Base-by-base conservation (phyloP, 139 green algal species). In the Nannochloris sp. region DNA sequence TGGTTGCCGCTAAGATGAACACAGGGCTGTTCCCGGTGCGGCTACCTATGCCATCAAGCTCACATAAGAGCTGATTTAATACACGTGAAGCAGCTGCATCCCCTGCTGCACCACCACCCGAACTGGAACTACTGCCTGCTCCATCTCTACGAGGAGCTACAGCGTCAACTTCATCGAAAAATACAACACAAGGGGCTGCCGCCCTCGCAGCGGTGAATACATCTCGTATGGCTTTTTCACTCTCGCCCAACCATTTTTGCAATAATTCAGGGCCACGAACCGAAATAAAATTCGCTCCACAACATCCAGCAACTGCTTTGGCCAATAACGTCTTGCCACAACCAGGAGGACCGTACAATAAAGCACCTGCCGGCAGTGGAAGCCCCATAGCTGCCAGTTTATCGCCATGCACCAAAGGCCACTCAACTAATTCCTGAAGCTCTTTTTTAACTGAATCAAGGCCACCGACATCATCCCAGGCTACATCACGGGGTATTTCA, bases 121-220 rank as follows among this genome's bases (percentile, higher is more conserved):
- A 31, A 19, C 42, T 25, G 12, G 48, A 35, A 29, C 14, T 42
- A 31, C 34, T 48, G 2, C n/a, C 23, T 35, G 23, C 68, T 24
- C 47, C 67, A 15, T 68, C 68, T 3, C 83, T 60, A 19, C 76
- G 67, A 14, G 72, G 46, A 5, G 75, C 81, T 3, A 91, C 54
- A 15, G 81, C 70, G 66, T 90, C 84, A 12, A 91, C 12, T 65
- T 91, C 85, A 58, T 91, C 85, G 23, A 91, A 84, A 56, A 91
- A 87, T 15, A 91, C 57, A n/a, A 91, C 67, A 75, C 82, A 90
- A 10, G 83, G 83, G 6, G 74, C 68, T 24, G 63, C 71, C 24
- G 64, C 19, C 32, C 60, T 51, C 14, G 72, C 72, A 14, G 61
- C 38, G 1, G 63, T 42, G 46, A 84, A 84, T 39, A 84, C 32